A percentile compares a stretch with the other conserved stretches of the same genome.
These are phyloP conservation scores for Achlya hypogyna DNA, from an alignment of 352 stramenopile species.

Conservation along the genomic window DNA sequence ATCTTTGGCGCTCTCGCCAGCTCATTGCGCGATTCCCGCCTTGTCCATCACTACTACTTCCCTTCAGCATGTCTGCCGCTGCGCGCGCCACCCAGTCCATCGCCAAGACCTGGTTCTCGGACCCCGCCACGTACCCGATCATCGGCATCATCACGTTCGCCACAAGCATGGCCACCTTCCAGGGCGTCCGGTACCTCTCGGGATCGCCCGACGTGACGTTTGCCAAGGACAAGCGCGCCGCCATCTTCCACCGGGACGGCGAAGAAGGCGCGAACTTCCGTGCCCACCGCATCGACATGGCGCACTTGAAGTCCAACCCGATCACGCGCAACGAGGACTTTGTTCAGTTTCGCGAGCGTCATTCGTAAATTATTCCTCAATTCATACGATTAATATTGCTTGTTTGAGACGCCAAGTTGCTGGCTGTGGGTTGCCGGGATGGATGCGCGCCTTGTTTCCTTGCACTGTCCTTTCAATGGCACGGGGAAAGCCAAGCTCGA, in stretches of 20 bases:
- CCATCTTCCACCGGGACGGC: neutral
- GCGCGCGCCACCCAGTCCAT: neutral
- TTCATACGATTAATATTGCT: too few relatives aligned
- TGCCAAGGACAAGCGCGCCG: neutral
- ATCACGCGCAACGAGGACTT: neutral
- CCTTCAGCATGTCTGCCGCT: neutral
- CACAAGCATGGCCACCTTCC: neutral
- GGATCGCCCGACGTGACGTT: neutral
- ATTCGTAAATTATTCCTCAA: too few relatives aligned
- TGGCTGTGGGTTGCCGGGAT: too few relatives aligned
- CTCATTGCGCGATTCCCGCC: too few relatives aligned
- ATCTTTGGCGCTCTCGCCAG: too few relatives aligned
- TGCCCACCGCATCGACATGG: neutral
- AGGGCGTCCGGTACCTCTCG: neutral
- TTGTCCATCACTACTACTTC: too few relatives aligned
- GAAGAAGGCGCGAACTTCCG: neutral
- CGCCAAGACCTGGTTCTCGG: constrained; percentile 7
- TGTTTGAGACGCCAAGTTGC: too few relatives aligned
- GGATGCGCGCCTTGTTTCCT: too few relatives aligned
- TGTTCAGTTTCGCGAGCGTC: neutral
- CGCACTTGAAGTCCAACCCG: neutral
- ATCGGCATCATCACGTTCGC: constrained; percentile 7
- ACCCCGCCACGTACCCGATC: constrained; percentile 10
- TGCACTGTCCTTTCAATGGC: too few relatives aligned
- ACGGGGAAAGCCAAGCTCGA: too few relatives aligned